These are phyloP conservation scores for Bipolaris bicolor DNA, from an alignment of 2,329 filamentous ascomycete species.

Conservation along the genomic window DNA sequence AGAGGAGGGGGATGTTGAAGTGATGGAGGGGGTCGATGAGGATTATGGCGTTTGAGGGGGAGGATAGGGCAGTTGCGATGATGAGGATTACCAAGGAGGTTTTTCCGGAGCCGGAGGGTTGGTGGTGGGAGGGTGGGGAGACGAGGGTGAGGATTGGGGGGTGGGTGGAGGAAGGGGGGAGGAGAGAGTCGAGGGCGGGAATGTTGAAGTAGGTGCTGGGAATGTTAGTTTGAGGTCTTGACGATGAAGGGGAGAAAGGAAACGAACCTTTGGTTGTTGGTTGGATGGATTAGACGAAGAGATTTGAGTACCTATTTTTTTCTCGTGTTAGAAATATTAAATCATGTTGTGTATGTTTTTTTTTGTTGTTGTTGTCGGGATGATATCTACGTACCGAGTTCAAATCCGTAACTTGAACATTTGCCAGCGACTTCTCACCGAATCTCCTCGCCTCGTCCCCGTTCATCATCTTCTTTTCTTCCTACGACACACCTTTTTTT, in stretches of 20 bases:
- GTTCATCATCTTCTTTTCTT: constrained; percentile 19
- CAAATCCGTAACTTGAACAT: constrained; percentile 43
- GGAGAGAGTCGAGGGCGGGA: constrained; percentile 53
- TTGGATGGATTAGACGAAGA: constrained; percentile 37
- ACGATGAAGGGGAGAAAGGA: too few relatives aligned
- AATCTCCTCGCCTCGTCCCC: constrained; percentile 52
- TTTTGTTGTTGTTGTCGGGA: background rate
- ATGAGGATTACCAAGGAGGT: constrained; percentile 65
- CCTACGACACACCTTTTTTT: background rate
- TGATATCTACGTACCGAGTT: constrained; percentile 27
- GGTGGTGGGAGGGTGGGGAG: constrained; percentile 49
- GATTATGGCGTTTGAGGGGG: constrained; percentile 52
- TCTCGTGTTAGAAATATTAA: constrained; percentile 1
- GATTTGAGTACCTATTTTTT: constrained; percentile 49
- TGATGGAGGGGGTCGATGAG: constrained; percentile 63
- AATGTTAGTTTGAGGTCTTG: background rate
- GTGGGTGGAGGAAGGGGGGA: constrained; percentile 13
- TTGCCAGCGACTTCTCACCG: constrained; percentile 59
- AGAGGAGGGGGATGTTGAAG: constrained; percentile 60
- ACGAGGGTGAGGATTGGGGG: constrained; percentile 59
- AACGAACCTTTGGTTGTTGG: constrained; percentile 17
- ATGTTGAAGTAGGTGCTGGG: constrained; percentile 48
- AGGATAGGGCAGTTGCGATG: constrained; percentile 59
- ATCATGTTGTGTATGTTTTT: background rate
- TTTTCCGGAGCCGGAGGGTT: constrained; percentile 59